These are phyloP conservation scores for Saccharomyces hybrid DNA, from an alignment of 1,139 yeast species.

Conservation along the genomic window DNA sequence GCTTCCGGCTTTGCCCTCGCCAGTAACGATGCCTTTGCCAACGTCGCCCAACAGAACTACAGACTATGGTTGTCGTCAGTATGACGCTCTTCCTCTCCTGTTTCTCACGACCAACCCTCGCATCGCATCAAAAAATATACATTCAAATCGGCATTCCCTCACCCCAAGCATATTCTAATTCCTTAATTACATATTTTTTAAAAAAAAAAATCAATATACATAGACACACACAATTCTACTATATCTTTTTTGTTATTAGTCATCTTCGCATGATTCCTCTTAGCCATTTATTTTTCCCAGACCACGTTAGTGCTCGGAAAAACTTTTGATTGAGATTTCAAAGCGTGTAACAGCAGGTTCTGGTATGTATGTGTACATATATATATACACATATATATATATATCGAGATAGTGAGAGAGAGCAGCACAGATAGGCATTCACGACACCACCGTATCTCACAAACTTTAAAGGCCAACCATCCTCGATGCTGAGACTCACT, in stretches of 20 bases:
- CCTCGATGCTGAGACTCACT: neutral
- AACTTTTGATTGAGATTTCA: neutral
- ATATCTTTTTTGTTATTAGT: neutral
- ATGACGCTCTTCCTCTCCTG: neutral
- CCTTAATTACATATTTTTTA: neutral
- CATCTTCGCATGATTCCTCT: neutral
- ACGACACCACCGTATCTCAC: too few species aligned
- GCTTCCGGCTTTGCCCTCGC: neutral
- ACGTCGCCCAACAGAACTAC: conserved; percentile 25
- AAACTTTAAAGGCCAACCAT: too few species aligned
- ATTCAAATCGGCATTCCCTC: neutral
- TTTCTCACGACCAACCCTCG: neutral
- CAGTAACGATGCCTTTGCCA: conserved; percentile 13
- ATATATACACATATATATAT: neutral
- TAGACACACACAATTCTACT: neutral
- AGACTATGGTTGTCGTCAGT: conserved; percentile 23
- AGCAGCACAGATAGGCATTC: too few species aligned
- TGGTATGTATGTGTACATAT: neutral
- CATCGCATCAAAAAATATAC: neutral
- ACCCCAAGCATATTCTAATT: neutral
- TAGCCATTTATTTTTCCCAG: neutral
- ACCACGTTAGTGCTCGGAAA: neutral
- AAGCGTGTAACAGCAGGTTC: neutral
- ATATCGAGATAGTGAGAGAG: too few species aligned
- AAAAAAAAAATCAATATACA: neutral